These are phyloP conservation scores for Piloderma croceum DNA, from an alignment of 768 basidiomycete species.

Conservation along the genomic window DNA sequence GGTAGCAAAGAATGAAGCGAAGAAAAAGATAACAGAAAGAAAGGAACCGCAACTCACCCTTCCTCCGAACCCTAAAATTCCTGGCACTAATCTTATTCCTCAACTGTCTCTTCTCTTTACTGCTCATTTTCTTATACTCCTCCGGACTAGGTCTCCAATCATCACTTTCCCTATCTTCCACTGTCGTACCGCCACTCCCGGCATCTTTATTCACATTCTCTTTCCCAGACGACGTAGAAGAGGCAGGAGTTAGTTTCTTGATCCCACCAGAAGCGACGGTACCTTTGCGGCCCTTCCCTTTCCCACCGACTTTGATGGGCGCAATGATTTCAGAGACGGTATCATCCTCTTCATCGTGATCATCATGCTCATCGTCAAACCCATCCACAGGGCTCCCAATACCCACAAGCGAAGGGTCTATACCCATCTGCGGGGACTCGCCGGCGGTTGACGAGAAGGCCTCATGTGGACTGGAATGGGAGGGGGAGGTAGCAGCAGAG, in stretches of 20 bases:
- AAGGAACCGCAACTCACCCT: conserved; percentile 59
- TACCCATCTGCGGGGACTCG: conserved; percentile 37
- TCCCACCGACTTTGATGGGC: conserved; percentile 53
- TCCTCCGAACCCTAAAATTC: conserved; percentile 91
- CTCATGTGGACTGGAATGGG: no score
- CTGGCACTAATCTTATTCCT: conserved; percentile 95
- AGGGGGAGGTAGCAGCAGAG: conserved; percentile 14
- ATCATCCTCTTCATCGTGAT: conserved; percentile 27
- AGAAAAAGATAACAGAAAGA: conserved; percentile 9
- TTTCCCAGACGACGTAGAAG: conserved; percentile 13
- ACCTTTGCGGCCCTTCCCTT: conserved; percentile 57
- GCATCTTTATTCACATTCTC: conserved; percentile 2
- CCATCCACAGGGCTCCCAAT: conserved; percentile 33
- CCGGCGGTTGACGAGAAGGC: conserved; percentile 14
- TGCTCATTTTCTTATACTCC: conserved; percentile 91
- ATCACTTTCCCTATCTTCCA: conserved; percentile 44
- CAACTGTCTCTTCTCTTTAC: conserved; percentile 93
- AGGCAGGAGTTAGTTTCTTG: conserved; percentile 46
- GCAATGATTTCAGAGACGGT: conserved; percentile 29
- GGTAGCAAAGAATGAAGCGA: conserved; percentile 1
- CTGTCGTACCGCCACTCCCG: conserved; percentile 7
- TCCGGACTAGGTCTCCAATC: conserved; percentile 88
- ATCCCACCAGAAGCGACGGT: conserved; percentile 73
- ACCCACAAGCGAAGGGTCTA: conserved; percentile 75
- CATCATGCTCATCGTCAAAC: conserved; percentile 17